These are phyloP conservation scores for Astrocystis sublimbata DNA, from an alignment of 495 filamentous ascomycete genomes.

Conservation along the genomic window DNA sequence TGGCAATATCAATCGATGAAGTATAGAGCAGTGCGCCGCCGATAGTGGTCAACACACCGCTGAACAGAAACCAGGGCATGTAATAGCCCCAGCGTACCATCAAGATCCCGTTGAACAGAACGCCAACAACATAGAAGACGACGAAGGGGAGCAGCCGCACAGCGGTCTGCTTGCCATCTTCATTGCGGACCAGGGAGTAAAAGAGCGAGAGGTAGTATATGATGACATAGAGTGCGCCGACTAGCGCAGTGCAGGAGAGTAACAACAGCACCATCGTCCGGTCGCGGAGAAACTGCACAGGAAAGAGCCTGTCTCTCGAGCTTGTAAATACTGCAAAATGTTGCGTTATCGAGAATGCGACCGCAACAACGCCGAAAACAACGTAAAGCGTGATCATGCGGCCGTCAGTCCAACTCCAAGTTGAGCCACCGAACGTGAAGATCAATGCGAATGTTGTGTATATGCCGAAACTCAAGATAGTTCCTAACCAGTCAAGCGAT, in stretches of 20 bases:
- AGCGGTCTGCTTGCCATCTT: slow-evolving; percentile 36
- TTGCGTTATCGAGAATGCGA: no score
- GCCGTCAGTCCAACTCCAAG: slow-evolving; percentile 64
- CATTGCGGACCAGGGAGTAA: slow-evolving; percentile 46
- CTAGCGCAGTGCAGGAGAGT: no score
- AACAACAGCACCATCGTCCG: no score
- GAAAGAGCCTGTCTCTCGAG: no score
- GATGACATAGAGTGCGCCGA: slow-evolving; percentile 40
- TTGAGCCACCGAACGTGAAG: slow-evolving; percentile 74
- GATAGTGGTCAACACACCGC: slow-evolving; percentile 44
- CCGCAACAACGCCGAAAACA: slow-evolving; percentile 65
- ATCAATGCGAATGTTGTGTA: slow-evolving; percentile 44
- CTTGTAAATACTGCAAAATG: no score
- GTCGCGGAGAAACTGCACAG: no score
- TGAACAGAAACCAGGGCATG: slow-evolving; percentile 57
- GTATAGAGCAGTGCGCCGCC: slow-evolving; percentile 54
- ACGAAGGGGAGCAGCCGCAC: slow-evolving; percentile 55
- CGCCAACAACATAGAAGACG: slow-evolving; percentile 40
- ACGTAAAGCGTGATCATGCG: slow-evolving; percentile 71
- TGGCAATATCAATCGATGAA: slow-evolving; percentile 31
- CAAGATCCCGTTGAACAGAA: slow-evolving; percentile 44
- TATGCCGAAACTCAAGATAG: slow-evolving; percentile 45
- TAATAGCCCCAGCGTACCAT: slow-evolving; percentile 53
- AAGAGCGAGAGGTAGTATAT: slow-evolving; percentile 53
- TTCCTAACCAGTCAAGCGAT: slow-evolving; percentile 46